These are phyloP conservation scores for Lachancea meyersii DNA, from an alignment of 805 yeast genomes.

Conservation along the genomic window DNA sequence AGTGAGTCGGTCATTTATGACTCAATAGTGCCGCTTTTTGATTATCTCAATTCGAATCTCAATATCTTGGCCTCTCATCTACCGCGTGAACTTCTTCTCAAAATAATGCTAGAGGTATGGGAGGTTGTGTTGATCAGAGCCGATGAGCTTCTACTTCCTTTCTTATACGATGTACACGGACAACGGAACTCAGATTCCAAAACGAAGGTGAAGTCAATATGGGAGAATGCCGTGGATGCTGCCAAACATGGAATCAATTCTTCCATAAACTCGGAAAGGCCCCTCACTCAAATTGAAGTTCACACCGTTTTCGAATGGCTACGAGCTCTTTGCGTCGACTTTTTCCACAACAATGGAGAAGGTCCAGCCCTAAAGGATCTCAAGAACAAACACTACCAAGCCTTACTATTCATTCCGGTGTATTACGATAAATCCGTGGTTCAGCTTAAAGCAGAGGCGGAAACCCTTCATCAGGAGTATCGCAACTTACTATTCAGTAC, in stretches of 20 bases:
- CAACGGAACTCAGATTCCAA: conserved; percentile 31
- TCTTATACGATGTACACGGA: conserved; percentile 13
- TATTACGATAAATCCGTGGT: conserved; percentile 49
- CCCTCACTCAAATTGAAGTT: conserved; percentile 52
- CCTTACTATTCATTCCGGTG: conserved; percentile 54
- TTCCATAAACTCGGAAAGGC: conserved; percentile 46
- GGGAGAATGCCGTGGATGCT: conserved; percentile 45
- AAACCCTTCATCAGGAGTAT: conserved; percentile 50
- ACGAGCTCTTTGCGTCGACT: conserved; percentile 55
- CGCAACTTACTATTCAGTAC: conserved; percentile 43
- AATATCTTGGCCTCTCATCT: conserved; percentile 55
- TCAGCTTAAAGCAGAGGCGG: conserved; percentile 51
- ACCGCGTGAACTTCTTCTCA: conserved; percentile 47
- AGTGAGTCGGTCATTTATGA: conserved; percentile 47
- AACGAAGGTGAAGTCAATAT: conserved; percentile 30
- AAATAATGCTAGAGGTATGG: conserved; percentile 80
- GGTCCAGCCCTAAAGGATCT: conserved; percentile 68
- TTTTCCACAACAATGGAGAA: conserved; percentile 73
- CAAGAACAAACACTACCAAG: conserved; percentile 58
- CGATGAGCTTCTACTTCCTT: conserved; percentile 67
- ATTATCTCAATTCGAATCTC: conserved; percentile 64
- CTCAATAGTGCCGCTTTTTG: conserved; percentile 67
- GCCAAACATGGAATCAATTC: conserved; percentile 34
- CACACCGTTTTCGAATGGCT: conserved; percentile 71
- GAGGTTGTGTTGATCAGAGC: conserved; percentile 59